phyloP scores from a whole-genome alignment of 306 rosid species.

The Trifolium pratense region DNA sequence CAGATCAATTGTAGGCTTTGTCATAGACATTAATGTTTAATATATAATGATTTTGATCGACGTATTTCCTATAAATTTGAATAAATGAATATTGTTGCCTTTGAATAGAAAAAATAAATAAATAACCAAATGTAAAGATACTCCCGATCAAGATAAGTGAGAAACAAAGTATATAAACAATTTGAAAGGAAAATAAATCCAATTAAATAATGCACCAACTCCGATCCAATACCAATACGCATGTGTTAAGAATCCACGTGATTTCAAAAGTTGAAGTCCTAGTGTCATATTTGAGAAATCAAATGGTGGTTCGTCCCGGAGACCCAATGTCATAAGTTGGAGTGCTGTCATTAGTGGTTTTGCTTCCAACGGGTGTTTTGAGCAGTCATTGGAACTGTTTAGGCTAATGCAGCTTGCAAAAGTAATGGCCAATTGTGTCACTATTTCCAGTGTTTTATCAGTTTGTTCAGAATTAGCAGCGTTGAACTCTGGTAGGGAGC shows the following conservation, averaged over 20 bases:
- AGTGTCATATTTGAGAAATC: conserved; percentile 48
- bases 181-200: conserved; percentile 51
- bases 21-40: no score
- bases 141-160: conserved; percentile 55
- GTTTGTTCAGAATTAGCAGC: conserved; percentile 74
- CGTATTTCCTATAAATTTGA: no score
- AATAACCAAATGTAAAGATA: conserved; percentile 30
- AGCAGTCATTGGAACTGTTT: conserved; percentile 70
- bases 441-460: conserved; percentile 70
- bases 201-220: conserved; percentile 47
- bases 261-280: conserved; percentile 53
- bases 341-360: conserved; percentile 73
- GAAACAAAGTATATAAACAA: conserved; percentile 47
- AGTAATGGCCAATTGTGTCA: conserved; percentile 65
- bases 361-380: conserved; percentile 59
- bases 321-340: conserved; percentile 87
- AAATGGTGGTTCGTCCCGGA: conserved; percentile 32
- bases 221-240: conserved; percentile 74
- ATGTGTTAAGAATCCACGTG: conserved; percentile 51
- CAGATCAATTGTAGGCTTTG: no score
- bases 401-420: conserved; percentile 71
- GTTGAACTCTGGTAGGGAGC: conserved; percentile 71
- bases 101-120: no score
- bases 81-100: no score
- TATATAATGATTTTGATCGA: no score